phyloP scores from a whole-genome alignment of 352 stramenopile species.

The Phytopythium aichiense region DNA sequence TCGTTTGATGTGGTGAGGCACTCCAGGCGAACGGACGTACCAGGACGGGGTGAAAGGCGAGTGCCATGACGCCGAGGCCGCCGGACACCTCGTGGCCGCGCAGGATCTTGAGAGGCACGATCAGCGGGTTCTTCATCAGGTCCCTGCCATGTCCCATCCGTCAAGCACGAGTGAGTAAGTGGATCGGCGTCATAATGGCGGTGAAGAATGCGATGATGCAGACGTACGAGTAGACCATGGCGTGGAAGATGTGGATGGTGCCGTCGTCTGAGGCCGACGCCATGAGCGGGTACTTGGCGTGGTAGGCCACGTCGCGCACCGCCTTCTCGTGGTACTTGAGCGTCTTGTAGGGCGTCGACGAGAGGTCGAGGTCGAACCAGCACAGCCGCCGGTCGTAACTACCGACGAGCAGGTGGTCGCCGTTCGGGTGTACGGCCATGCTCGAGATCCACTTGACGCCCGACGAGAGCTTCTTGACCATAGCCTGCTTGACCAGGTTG shows the following conservation, averaged over 20 bases:
- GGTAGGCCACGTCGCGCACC: conserved; percentile 92
- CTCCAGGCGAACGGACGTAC: conserved; percentile 33
- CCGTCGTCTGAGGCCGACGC: conserved; percentile 98
- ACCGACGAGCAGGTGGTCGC: conserved; percentile 98
- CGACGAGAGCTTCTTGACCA: conserved; percentile 97
- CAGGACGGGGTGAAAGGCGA: conserved; percentile 97
- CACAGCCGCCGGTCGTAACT: conserved; percentile 97
- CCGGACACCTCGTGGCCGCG: conserved; percentile 92
- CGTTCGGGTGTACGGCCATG: conserved; percentile 97
- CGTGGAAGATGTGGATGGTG: conserved; percentile 99
- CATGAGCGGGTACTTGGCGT: conserved; percentile 98
- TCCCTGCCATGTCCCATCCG: conserved; percentile 53
- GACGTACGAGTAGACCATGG: conserved; percentile 97
- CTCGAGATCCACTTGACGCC: conserved; percentile 99
- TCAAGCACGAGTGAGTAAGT: conserved; percentile 7
- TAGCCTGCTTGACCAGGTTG: conserved; percentile 98
- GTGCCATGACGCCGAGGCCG: conserved; percentile 92
- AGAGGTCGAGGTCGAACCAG: conserved; percentile 99
- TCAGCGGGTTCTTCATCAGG: conserved; percentile 98
- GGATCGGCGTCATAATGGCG: not conserved
- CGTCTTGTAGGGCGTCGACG: conserved; percentile 97
- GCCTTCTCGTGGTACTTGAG: conserved; percentile 99
- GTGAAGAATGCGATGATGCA: not conserved
- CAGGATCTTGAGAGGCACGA: conserved; percentile 99
- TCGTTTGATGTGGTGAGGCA: not conserved